Evolutionary conservation across 2,329 filamentous ascomycete species (phyloP).

Genomic region (Phyllosticta capitalensis): DNA sequence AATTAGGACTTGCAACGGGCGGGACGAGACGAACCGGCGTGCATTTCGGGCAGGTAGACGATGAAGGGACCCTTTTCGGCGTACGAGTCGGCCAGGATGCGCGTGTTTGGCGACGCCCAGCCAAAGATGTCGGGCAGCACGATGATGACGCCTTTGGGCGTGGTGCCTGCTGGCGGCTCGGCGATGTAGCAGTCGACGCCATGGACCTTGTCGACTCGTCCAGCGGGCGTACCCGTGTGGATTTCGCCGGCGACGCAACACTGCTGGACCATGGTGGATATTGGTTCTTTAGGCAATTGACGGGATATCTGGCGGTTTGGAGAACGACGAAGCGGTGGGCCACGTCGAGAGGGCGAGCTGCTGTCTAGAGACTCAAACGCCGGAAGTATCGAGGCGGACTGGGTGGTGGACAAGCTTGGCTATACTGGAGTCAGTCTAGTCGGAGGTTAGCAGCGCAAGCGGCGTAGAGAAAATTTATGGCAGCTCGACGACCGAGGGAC

Average conservation of each 20-base stretch:
- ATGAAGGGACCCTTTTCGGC: conserved; percentile 20
- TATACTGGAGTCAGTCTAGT: not conserved
- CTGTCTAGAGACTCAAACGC: not conserved
- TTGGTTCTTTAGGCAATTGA: not conserved
- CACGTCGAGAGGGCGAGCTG: not conserved
- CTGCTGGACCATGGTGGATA: conserved; percentile 1
- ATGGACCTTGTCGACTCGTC: conserved; percentile 25
- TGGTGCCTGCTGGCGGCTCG: conserved; percentile 19
- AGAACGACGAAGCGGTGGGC: not conserved
- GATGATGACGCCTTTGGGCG: conserved; percentile 26
- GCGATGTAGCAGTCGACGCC: conserved; percentile 30
- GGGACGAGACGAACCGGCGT: not conserved
- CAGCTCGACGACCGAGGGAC: not conserved
- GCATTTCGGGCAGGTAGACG: conserved; percentile 28
- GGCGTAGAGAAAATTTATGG: not conserved
- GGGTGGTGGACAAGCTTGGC: not conserved
- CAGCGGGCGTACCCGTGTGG: conserved; percentile 27
- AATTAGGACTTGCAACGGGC: not conserved
- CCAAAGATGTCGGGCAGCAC: conserved; percentile 33
- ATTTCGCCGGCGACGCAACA: conserved; percentile 31
- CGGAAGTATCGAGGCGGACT: not conserved
- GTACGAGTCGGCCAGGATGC: conserved; percentile 29
- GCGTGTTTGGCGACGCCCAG: conserved; percentile 26
- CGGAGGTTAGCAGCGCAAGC: not conserved
- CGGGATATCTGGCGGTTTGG: not conserved